Evolutionary conservation across 176 grass and related monocot species (phyloP), one percentile per base, ranked within the genome.

Genomic region (Ensete ventricosum): DNA sequence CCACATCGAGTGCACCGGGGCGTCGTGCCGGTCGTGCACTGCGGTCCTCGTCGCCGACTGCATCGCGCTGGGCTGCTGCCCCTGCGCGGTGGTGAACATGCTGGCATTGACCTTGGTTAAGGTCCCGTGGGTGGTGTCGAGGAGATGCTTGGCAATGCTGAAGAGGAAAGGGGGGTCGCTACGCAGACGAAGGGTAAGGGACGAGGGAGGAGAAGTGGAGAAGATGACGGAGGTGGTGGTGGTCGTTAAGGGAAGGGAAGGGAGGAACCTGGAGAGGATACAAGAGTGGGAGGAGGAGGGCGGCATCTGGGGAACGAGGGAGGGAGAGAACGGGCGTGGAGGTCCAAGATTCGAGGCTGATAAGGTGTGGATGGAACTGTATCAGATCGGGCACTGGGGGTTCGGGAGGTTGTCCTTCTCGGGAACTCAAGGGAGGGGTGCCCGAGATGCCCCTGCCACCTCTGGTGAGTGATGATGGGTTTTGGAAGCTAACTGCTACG

Each of bases 401-500:
- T 96, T 96, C 67, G 92, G 89, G 80, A 90, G 92, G 75, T 75
- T 92, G 77, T 92, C 92, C 81, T 81, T 84, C 64, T 89, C 88
- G 0, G 83, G 81, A 66, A 67, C 20, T 10, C 29, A 70, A 9
- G 67, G 23, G 62, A 63, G 34, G 34, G 34, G 34, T 43, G 34
- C 34, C 34, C 34, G 34, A 43, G 34, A 43, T 43, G 34, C 34
- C 34, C 34, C 34, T 43, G 34, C 34, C 34, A 43, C 34, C 34
- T 43, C 34, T 43, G 4, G 34, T 43, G 34, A 43, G 34, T 6
- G 34, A 43, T 43, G 34, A 5, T 43, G 34, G 34, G 4, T 43
- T 43, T 43, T 43, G 34, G 34, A 43, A 43, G 34, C 34, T 43
- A 25, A 43, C 34, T 92, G 80, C 92, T 84, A 24, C 89, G 89